Evolutionary conservation across 257 asterid species (phyloP), one percentile per base, ranked within the genome.

Genomic region (Solanum corneliomulleri): DNA sequence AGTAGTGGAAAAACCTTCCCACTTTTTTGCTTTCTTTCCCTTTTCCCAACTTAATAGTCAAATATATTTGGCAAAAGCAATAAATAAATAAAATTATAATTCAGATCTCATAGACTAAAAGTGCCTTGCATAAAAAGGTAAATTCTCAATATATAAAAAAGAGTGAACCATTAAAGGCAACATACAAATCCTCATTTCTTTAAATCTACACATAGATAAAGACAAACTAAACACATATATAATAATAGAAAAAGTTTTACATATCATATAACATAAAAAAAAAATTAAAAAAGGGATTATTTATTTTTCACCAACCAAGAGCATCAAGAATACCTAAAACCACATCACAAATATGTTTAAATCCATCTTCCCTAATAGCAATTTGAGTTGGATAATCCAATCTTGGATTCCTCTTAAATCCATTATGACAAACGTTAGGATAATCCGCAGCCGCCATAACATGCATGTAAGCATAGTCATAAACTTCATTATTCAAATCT

Each of bases 381-480:
- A 96, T 89, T 41, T 92, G 93, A 25, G 82, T 76, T 11, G 99
- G 99, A 87, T 95, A 95, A 58, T 85, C 68, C 76, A 95, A 69
- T 6, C 90, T 90, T 2, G 94, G 90, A 66, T 89, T 42, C 87
- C 94, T 87, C 90, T 64, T 92, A 66, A 95, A 96, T 0, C 92
- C 94, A 37, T 90, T 91, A 6, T 82, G 97, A 45, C 99, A 96
- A 1, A 92, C 92, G 25, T 90, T 93, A 21, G 99, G 99, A 45
- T 96, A 96, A 88, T 96, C 99, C 1, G 93, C 91, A 0, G 99
- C 99, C 1, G 98, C 99, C 96, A 92, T 93, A 10, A 94, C 98
- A 66, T 95, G 93, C 94, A 96, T 80, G 90, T 93, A 96, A 9
- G 98, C 99, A 71, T 93, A 95, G n/a, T 95, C 99, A 87, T 92